These are phyloP conservation scores for Fragosphaeria purpurea DNA, from an alignment of 2,329 filamentous ascomycete species.

Conservation along the genomic window DNA sequence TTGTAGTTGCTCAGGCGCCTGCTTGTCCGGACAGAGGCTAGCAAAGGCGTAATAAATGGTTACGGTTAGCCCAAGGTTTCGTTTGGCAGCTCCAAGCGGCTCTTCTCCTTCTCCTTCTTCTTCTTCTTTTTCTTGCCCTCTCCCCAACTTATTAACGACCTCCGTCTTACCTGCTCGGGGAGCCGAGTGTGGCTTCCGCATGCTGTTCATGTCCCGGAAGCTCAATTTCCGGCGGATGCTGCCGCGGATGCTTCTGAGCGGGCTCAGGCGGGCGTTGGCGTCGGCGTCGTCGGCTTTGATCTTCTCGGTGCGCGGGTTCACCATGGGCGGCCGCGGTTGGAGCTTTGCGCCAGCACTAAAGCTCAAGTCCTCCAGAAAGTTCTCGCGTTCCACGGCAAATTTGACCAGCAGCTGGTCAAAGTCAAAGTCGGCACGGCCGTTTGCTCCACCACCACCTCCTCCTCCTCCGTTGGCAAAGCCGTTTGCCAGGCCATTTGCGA, in stretches of 20 bases:
- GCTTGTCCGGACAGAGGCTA: conserved; percentile 62
- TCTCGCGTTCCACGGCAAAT: conserved; percentile 90
- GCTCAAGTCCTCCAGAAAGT: conserved; percentile 83
- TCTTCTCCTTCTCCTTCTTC: background rate
- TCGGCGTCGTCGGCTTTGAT: conserved; percentile 63
- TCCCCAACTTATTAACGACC: background rate
- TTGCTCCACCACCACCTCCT: conserved; percentile 21
- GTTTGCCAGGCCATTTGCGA: too few relatives aligned
- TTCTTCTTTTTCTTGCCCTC: background rate
- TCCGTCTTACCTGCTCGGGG: conserved; percentile 59
- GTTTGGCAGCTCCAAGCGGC: too few relatives aligned
- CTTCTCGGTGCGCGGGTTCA: conserved; percentile 71
- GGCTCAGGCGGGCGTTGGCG: conserved; percentile 41
- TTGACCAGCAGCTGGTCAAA: conserved; percentile 90
- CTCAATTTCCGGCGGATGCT: conserved; percentile 90
- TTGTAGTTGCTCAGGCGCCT: conserved; percentile 95
- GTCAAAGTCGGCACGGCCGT: conserved; percentile 55
- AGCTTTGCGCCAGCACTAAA: conserved; percentile 77
- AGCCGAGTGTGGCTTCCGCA: conserved; percentile 73
- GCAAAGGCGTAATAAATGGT: conserved; percentile 14
- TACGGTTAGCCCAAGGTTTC: too few relatives aligned
- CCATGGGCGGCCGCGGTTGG: conserved; percentile 58
- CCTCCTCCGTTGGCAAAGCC: too few relatives aligned
- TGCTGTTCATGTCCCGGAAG: conserved; percentile 88
- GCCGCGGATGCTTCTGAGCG: conserved; percentile 55